Base-by-base conservation (phyloP, 1,284 basidiomycete species). In the Vanrija sp. region DNA sequence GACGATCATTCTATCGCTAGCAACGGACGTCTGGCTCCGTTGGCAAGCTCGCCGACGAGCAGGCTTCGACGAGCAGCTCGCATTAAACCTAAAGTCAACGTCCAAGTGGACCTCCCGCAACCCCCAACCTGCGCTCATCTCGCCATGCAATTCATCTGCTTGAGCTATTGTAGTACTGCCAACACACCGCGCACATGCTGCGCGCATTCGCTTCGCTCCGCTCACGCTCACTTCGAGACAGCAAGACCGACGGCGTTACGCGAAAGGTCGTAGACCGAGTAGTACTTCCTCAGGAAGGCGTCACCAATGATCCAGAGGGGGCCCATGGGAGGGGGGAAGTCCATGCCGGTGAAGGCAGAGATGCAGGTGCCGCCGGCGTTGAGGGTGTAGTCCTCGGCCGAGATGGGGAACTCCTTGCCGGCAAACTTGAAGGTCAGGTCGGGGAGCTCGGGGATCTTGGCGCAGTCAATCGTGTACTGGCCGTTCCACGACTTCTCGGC, bases 401-500 rank as follows among this genome's bases (percentile, higher is more conserved):
- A 85, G 67, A 98, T 80, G 9, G 86, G 80, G 80, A 90, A 98
- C 8, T 83, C 74, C 73, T 88, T 85, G 71, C 89, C 89, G 60
- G 81, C 83, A 66, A 97, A 92, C 73, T 81, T 84, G 81, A 98
- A 88, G 4, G 87, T 81, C 55, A 99, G 82, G 12, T 90, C 85
- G n/a, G 96, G 96, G 34, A 99, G 83, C 43, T 72, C 74, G 21
- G 89, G 81, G 61, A 98, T 86, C 72, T 84, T 91, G 59, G 83
- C 79, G 74, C 96, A 99, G 65, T 95, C 91, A 59, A 99, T 82
- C 14, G 85, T 86, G 76, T 95, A 96, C 78, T 96, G 93, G 42
- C 93, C 93, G 68, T 88, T 94, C 92, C 92, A 96, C 1, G 87
- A 85, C 75, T 88, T 91, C 76, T 83, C 89, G 15, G 93, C 94